These are phyloP conservation scores for Kodamaea neixiangensis DNA, from an alignment of 805 yeast genomes.

Conservation along the genomic window DNA sequence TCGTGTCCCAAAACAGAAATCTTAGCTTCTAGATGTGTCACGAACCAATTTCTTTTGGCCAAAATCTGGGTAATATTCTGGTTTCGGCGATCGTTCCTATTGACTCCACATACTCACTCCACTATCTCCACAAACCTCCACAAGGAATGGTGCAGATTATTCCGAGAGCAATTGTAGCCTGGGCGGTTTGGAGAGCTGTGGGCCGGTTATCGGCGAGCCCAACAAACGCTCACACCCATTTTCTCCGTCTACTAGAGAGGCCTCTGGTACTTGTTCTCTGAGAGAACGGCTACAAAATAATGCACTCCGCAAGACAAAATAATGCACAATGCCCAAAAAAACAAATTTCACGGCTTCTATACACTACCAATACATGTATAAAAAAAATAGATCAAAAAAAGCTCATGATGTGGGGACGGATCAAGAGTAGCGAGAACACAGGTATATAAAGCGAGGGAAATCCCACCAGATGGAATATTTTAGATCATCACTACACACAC, in stretches of 20 bases:
- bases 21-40: background rate
- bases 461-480: background rate
- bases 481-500: background rate
- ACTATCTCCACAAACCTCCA: background rate
- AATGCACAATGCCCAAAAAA: background rate
- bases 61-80: background rate
- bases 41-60: background rate
- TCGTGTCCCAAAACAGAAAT: background rate
- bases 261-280: background rate
- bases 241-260: background rate
- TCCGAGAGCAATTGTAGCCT: background rate
- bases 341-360: background rate
- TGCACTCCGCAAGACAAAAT: background rate
- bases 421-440: background rate
- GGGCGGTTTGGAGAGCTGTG: background rate
- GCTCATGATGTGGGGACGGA: slow-evolving; percentile 2
- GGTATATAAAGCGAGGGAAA: background rate
- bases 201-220: background rate
- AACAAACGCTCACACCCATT: background rate
- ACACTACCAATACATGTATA: background rate
- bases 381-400: background rate
- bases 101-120: background rate
- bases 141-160: background rate
- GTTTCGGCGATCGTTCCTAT: background rate
- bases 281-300: background rate